phyloP scores from a whole-genome alignment of 2,329 filamentous ascomycete genomes.

The Hypoxylon sp. region DNA sequence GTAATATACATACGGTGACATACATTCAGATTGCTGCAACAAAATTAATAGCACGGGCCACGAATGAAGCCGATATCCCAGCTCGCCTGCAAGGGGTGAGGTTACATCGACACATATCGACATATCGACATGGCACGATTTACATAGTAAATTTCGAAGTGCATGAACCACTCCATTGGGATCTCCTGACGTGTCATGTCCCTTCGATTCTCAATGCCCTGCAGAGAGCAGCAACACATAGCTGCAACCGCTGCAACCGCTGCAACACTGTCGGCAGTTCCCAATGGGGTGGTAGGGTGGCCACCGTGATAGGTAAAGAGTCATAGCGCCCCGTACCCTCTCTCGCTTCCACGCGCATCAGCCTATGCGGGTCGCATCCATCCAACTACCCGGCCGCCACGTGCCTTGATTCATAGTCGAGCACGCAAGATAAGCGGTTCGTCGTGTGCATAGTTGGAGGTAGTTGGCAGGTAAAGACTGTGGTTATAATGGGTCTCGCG shows the following conservation, averaged over 20 bases:
- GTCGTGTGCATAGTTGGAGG: background rate
- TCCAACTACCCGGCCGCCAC: slow-evolving; percentile 21
- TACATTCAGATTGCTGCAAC: slow-evolving; percentile 14
- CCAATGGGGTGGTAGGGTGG: background rate
- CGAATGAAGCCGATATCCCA: slow-evolving; percentile 18
- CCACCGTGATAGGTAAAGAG: slow-evolving; percentile 17
- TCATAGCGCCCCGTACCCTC: background rate
- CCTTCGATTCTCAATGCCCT: background rate
- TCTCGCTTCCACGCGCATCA: slow-evolving; percentile 1
- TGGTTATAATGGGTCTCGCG: background rate
- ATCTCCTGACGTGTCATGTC: slow-evolving; percentile 31
- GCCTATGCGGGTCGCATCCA: slow-evolving; percentile 1
- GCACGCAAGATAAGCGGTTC: background rate
- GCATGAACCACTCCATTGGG: slow-evolving; percentile 35
- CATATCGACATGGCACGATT: slow-evolving; percentile 22
- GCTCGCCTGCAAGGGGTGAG: slow-evolving; percentile 19
- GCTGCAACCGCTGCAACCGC: slow-evolving; percentile 14
- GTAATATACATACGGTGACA: too few species aligned
- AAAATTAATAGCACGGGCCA: too few species aligned
- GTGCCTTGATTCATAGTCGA: slow-evolving; percentile 17
- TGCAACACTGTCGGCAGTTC: slow-evolving; percentile 10
- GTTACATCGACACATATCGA: slow-evolving; percentile 29
- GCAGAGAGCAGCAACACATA: slow-evolving; percentile 15
- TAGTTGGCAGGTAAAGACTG: background rate
- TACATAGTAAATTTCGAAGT: slow-evolving; percentile 19